Conservation (phyloP, 306 rosid species). For the Citrullus colocynthis region DNA sequence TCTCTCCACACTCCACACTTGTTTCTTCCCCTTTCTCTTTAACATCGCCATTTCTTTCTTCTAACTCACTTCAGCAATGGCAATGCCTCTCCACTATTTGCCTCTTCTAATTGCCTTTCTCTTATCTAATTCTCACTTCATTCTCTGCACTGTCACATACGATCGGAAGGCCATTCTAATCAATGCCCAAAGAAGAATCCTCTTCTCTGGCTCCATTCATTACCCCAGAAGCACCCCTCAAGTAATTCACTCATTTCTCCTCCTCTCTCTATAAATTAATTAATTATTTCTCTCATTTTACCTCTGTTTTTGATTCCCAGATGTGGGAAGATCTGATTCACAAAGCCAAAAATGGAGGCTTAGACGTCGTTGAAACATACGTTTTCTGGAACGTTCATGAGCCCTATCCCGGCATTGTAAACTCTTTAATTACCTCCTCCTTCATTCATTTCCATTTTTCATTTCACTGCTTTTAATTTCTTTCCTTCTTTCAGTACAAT, state of each 20-base stretch:
- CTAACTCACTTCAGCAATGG: not conserved
- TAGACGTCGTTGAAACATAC: constrained; percentile 81
- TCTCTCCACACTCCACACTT: not conserved
- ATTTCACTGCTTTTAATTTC: too few relatives aligned
- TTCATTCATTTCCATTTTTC: not conserved
- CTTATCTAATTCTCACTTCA: constrained; percentile 20
- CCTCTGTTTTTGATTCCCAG: constrained; percentile 10
- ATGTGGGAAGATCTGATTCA: constrained; percentile 94
- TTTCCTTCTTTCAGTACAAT: constrained; percentile 43
- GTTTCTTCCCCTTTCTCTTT: not conserved
- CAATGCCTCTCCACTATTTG: not conserved
- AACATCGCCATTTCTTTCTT: not conserved
- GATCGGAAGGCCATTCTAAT: constrained; percentile 75
- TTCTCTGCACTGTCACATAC: constrained; percentile 52
- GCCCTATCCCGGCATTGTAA: constrained; percentile 73
- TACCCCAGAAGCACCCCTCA: constrained; percentile 98
- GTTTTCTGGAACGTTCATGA: constrained; percentile 93
- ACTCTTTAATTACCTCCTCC: not conserved
- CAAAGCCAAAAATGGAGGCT: constrained; percentile 86
- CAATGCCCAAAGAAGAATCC: constrained; percentile 80
- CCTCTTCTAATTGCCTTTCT: not conserved
- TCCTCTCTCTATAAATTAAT: not conserved
- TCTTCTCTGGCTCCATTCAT: constrained; percentile 91
- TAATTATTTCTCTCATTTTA: not conserved
- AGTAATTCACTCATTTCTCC: constrained; percentile 20